Conservation (phyloP, 148 eudicot species). For the Rhododendron griersonianum region DNA sequence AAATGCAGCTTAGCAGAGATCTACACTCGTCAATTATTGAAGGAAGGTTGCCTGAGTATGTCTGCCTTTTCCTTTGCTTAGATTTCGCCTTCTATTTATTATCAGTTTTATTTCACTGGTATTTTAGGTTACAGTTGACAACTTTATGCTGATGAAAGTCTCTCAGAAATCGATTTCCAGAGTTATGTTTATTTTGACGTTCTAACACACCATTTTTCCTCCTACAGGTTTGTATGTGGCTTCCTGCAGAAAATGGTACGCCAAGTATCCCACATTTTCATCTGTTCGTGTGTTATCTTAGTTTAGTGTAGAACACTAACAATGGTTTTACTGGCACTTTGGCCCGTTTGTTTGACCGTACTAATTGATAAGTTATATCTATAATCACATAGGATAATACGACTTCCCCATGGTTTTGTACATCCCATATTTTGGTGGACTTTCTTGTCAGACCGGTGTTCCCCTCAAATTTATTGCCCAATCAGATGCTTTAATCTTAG, state of each 20-base stretch:
- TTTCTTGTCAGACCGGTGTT: neutral
- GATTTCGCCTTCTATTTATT: neutral
- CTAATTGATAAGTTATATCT: neutral
- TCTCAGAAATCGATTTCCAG: neutral
- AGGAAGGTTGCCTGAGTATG: conserved; percentile 77
- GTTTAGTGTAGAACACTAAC: neutral
- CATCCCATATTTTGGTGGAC: neutral
- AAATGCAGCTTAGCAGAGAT: conserved; percentile 78
- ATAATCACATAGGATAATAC: neutral
- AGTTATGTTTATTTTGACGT: neutral
- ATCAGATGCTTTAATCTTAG: neutral
- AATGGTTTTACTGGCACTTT: neutral
- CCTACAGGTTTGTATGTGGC: conserved; percentile 68
- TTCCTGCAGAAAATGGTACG: conserved; percentile 81
- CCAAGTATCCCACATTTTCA: neutral
- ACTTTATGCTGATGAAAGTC: neutral
- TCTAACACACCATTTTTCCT: neutral
- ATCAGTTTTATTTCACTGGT: neutral
- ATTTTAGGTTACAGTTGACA: neutral
- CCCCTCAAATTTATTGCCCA: neutral
- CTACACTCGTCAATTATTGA: conserved; percentile 70
- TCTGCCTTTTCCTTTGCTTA: conserved; percentile 8
- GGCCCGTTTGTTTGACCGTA: neutral
- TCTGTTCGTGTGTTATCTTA: neutral
- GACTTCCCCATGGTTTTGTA: neutral